Base-by-base conservation (phyloP, 257 asterid species). In the Eucommia ulmoides region DNA sequence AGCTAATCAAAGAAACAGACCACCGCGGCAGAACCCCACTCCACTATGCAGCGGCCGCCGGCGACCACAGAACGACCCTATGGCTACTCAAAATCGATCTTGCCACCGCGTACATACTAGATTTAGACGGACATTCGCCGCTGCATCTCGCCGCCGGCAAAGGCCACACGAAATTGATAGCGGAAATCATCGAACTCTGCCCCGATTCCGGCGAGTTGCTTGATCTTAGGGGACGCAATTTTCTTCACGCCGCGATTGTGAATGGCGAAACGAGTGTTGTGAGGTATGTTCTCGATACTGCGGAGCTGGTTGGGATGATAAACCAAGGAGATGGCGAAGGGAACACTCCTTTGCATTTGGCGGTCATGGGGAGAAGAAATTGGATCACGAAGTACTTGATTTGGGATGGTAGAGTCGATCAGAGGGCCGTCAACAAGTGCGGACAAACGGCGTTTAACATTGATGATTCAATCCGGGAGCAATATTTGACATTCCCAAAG, bases 341-440 rank as follows among this genome's bases (percentile, higher is more conserved):
- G 16, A 35, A 35, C 44, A 35, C 44, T 35, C 44, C 44, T 35
- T 35, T 35, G 44, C 44, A 35, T 35, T 35, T 35, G 44, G 44
- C 44, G 3, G 16, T 11, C 44, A 35, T 35, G 44, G 44, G 44
- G 15, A 35, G 44, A 35, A 6, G 16, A 35, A 35, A 5, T 17
- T 35, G 14, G 44, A 35, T 35, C 16, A 17, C 16, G 3, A 15
- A 17, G 5, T 35, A 35, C 44, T 35, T 35, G 16, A 35, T 35
- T 9, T 35, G 44, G 44, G 44, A 35, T 35, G 44, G 15, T 2
- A 35, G 44, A 35, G 44, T 35, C 2, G 44, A 35, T 35, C 44
- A 35, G 16, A 35, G 44, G 16, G 44, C 44, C 44, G 16, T 0
- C n/a, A 35, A 35, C 44, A 35, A 4, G 44, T 10, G 1, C 16